Evolutionary conservation across 2,329 filamentous ascomycete genomes (phyloP).

Genomic region (Cadophora luteo-olivacea): DNA sequence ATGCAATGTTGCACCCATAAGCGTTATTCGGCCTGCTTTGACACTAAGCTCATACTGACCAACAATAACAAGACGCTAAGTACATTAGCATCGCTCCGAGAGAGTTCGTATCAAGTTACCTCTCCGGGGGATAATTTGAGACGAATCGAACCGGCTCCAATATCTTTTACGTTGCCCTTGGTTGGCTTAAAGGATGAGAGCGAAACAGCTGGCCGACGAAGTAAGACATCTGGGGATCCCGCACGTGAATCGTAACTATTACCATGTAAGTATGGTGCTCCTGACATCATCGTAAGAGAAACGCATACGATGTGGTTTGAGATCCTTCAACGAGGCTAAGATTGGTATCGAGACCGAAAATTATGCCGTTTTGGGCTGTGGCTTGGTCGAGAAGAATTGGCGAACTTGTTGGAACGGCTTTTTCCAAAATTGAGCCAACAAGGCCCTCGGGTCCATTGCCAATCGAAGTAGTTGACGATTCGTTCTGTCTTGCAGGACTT

Average conservation of each 20-base stretch:
- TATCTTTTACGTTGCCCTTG: conserved; percentile 51
- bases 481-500: conserved; percentile 1
- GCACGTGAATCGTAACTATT: conserved; percentile 38
- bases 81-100: conserved; percentile 27
- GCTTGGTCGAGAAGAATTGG: not conserved
- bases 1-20: conserved; percentile 69
- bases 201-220: conserved; percentile 47
- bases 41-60: conserved; percentile 74
- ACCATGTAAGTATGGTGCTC: conserved; percentile 38
- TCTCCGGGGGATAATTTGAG: conserved; percentile 57
- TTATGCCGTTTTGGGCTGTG: not conserved
- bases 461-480: not conserved
- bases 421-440: not conserved
- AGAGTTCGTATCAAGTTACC: conserved; percentile 45
- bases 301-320: conserved; percentile 29
- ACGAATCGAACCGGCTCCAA: conserved; percentile 49
- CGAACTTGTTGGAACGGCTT: not conserved
- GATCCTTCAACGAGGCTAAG: conserved; percentile 18
- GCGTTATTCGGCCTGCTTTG: conserved; percentile 63
- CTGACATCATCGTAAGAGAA: not conserved
- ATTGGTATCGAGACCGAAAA: not conserved
- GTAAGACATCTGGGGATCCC: conserved; percentile 34
- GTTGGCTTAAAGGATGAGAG: conserved; percentile 52
- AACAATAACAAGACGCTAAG: conserved; percentile 66
- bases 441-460: not conserved